These are phyloP conservation scores for Colletotrichum echinochloae DNA, from an alignment of 2,329 filamentous ascomycete genomes.

Conservation along the genomic window DNA sequence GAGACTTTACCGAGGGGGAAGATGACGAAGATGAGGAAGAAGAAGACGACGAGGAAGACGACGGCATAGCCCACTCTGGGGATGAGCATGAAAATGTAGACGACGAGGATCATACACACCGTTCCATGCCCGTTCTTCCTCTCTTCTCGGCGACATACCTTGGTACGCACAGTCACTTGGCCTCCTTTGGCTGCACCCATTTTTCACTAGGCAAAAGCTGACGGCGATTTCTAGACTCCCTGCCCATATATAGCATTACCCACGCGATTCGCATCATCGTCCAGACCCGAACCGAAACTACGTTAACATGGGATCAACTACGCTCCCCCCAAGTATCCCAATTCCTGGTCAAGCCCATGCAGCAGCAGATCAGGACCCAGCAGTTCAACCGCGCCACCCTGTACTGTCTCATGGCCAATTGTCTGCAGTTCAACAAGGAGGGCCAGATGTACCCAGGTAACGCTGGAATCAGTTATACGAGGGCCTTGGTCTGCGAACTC, in stretches of 20 bases:
- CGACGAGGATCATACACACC: conserved; percentile 50
- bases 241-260: conserved; percentile 91
- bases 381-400: conserved; percentile 89
- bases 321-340: conserved; percentile 96
- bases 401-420: conserved; percentile 93
- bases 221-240: conserved; percentile 69
- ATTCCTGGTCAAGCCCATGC: conserved; percentile 95
- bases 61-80: conserved; percentile 39
- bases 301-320: conserved; percentile 93
- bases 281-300: conserved; percentile 88
- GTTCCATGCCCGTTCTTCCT: conserved; percentile 67
- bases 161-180: conserved; percentile 60
- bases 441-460: conserved; percentile 84
- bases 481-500: conserved; percentile 90
- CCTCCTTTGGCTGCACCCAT: conserved; percentile 26
- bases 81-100: conserved; percentile 52
- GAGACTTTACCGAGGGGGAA: conserved; percentile 74
- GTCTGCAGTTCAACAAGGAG: conserved; percentile 92
- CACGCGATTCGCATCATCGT: conserved; percentile 90
- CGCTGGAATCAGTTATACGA: conserved; percentile 83
- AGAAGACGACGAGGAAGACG: conserved; percentile 52
- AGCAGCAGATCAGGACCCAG: conserved; percentile 84
- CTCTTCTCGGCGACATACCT: conserved; percentile 85
- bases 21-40: conserved; percentile 66
- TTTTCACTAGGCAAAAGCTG: background rate